phyloP scores from a whole-genome alignment of 1,284 basidiomycete genomes.

The Sanghuangporus sanghuang region DNA sequence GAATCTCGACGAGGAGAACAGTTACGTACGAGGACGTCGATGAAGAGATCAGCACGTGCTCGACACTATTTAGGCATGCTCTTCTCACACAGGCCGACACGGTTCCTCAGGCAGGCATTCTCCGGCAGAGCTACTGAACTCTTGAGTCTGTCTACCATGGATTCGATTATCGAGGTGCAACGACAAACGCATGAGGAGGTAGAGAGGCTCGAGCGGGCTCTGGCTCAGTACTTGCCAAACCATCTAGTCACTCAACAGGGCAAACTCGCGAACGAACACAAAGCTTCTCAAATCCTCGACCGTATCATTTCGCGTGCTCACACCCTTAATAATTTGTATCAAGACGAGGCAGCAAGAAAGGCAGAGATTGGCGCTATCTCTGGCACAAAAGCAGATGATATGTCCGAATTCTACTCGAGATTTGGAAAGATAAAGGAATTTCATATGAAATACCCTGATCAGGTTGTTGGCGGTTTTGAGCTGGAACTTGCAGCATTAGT shows the following conservation, averaged over 20 bases:
- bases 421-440: conserved; percentile 94
- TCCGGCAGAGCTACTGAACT: not conserved
- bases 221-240: conserved; percentile 70
- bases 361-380: conserved; percentile 59
- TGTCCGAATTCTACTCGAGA: conserved; percentile 91
- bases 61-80: no score
- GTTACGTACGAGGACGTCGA: no score
- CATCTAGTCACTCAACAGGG: conserved; percentile 55
- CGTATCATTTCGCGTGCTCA: conserved; percentile 70
- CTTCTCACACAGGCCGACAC: not conserved
- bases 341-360: conserved; percentile 65
- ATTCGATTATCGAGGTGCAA: conserved; percentile 89
- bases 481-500: conserved; percentile 76
- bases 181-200: conserved; percentile 94
- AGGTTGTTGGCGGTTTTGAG: conserved; percentile 74
- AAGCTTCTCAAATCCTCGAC: conserved; percentile 80
- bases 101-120: not conserved
- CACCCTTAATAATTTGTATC: conserved; percentile 65
- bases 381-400: conserved; percentile 55
- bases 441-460: conserved; percentile 91
- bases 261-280: conserved; percentile 79
- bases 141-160: conserved; percentile 45
- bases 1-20: no score
- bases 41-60: no score
- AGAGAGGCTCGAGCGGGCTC: conserved; percentile 79